Evolutionary conservation across 192 early-diverging fungal genomes (phyloP).

Genomic region (Spizellomyces punctatus): DNA sequence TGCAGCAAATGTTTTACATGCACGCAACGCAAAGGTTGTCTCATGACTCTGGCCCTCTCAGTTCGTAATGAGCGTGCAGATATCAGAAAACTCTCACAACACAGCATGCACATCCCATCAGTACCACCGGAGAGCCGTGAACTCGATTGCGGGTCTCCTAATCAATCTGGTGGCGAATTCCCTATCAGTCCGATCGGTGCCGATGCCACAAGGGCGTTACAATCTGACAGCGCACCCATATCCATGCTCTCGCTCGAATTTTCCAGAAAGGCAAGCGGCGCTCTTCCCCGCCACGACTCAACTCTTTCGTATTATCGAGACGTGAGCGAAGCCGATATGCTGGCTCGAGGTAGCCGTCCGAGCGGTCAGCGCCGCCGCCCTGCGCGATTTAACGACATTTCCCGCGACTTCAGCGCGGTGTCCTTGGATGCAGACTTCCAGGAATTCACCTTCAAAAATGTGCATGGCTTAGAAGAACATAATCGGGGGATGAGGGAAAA

Average conservation of each 20-base stretch:
- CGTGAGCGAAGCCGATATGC: background rate
- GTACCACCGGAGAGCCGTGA: too few relatives aligned
- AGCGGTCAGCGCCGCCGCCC: background rate
- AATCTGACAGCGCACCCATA: too few relatives aligned
- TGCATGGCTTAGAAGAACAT: slow-evolving; percentile 43
- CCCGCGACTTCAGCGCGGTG: background rate
- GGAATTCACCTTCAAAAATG: slow-evolving; percentile 55
- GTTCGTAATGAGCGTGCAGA: slow-evolving; percentile 77
- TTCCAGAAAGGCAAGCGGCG: too few relatives aligned
- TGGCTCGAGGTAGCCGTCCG: background rate
- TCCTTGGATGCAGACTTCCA: slow-evolving; percentile 30
- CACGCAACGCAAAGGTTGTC: too few relatives aligned
- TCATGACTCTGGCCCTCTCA: slow-evolving; percentile 1
- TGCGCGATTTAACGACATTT: background rate
- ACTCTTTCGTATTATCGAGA: slow-evolving; percentile 29
- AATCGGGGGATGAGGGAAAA: slow-evolving; percentile 8
- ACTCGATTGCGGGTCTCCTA: too few relatives aligned
- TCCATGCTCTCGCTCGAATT: too few relatives aligned
- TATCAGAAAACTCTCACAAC: slow-evolving; percentile 68
- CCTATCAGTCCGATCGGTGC: too few relatives aligned
- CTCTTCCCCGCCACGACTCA: background rate
- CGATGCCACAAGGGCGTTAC: too few relatives aligned
- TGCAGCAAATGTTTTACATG: background rate
- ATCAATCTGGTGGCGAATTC: too few relatives aligned
- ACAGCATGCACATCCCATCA: slow-evolving; percentile 17